Evolutionary conservation across 345 rosid genomes (phyloP).

Genomic region (Eucalyptus erythrocorys): DNA sequence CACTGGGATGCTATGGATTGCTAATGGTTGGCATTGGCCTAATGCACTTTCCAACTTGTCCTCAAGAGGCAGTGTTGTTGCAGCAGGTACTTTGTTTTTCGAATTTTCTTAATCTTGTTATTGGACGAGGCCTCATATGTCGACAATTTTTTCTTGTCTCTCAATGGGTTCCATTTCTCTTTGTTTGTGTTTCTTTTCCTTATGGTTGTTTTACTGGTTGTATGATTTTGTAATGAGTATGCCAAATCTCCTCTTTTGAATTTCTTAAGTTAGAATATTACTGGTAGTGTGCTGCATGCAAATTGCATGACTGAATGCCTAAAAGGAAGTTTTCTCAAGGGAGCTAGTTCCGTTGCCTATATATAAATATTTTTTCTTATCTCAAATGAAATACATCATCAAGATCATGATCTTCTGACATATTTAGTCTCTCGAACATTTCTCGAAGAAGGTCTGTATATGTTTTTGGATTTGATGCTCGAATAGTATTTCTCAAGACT

Average conservation of each 20-base stretch:
- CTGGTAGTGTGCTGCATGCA: not conserved
- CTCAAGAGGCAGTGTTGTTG: slow-evolving; percentile 28
- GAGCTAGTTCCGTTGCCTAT: not conserved
- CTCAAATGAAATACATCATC: not conserved
- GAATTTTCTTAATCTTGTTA: not conserved
- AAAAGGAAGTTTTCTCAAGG: not conserved
- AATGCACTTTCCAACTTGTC: slow-evolving; percentile 33
- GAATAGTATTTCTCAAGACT: not conserved
- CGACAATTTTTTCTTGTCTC: not conserved
- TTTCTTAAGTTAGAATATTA: not conserved
- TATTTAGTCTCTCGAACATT: not conserved
- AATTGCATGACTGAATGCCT: not conserved
- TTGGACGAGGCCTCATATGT: not conserved
- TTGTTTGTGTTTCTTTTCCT: not conserved
- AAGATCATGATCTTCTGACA: not conserved
- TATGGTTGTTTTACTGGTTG: not conserved
- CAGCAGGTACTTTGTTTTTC: slow-evolving; percentile 16
- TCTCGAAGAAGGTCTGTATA: not conserved
- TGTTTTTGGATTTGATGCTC: not conserved
- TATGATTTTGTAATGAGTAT: not conserved
- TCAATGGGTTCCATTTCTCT: not conserved
- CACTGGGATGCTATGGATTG: slow-evolving; percentile 36
- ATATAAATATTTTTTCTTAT: not conserved
- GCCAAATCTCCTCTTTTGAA: not conserved
- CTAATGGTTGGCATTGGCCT: slow-evolving; percentile 41